Evolutionary conservation across 345 rosid species (phyloP).

Genomic region (Sonneratia alba): DNA sequence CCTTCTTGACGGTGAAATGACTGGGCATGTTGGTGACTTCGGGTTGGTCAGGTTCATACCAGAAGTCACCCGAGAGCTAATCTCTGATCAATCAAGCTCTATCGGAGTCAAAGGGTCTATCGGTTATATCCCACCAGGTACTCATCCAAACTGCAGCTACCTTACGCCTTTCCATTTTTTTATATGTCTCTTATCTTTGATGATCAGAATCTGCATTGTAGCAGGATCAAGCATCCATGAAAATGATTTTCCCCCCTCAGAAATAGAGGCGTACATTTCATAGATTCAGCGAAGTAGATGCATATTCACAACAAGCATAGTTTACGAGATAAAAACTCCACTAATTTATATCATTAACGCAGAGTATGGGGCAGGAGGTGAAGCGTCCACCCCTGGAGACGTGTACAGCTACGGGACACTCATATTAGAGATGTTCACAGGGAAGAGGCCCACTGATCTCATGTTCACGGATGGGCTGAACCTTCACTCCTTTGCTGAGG

Average conservation of each 20-base stretch:
- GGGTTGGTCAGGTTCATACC: slow-evolving; percentile 30
- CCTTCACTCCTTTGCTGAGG: slow-evolving; percentile 5
- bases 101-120: slow-evolving; percentile 32
- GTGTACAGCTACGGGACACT: slow-evolving; percentile 18
- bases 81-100: slow-evolving; percentile 20
- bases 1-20: slow-evolving; percentile 24
- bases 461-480: slow-evolving; percentile 1
- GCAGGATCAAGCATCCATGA: too few species aligned
- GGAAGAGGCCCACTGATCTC: slow-evolving; percentile 13
- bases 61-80: neutral
- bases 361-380: slow-evolving; percentile 18
- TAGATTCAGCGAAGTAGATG: too few species aligned
- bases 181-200: neutral
- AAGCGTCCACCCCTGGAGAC: slow-evolving; percentile 12
- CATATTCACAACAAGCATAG: neutral
- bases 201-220: too few species aligned
- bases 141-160: neutral
- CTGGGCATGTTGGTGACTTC: slow-evolving; percentile 36
- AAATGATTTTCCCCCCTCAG: neutral
- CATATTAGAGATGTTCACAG: slow-evolving; percentile 15
- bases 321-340: neutral
- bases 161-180: neutral
- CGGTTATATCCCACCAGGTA: slow-evolving; percentile 44
- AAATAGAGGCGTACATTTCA: neutral
- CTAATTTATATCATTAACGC: neutral